Base-by-base conservation (phyloP, 768 basidiomycete species). In the Solioccasus polychromus region DNA sequence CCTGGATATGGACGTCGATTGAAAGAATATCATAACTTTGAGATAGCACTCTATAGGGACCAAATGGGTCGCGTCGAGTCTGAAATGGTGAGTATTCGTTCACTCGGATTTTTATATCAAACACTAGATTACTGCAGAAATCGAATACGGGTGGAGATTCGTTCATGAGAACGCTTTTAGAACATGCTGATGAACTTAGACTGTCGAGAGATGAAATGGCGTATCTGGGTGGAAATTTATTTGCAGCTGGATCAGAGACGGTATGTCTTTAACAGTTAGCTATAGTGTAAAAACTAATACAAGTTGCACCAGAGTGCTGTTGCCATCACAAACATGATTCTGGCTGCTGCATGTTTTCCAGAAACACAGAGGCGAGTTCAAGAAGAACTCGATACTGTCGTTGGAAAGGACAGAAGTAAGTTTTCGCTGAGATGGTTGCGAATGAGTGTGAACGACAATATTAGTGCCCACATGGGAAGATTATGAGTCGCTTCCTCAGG, bases 181-280 rank as follows among this genome's bases (percentile, higher is more conserved):
- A 81, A 49, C 67, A 71, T 5, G 70, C 73, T 46, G 42, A 56
- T 2, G 72, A 76, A 42, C 71, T 77, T 22, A 68, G 64, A 8
- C 67, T 83, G 2, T 68, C 76, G 4, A 68, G 71, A 35, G 68
- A 76, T 42, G 80, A 83, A 50, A 72, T 74, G 11, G 73, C 80
- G 0, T 84, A 79, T 57, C 70, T 83, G 5, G 76, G 75, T 2
- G 82, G 81, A 0, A 70, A 69, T 26, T 71, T 83, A 61, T 83
- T 80, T 49, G 76, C 74, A 15, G 82, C 80, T 20, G 82, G 79
- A 1, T 72, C 75, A 1, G 80, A 78, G 42, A 83, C 80, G 4
- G 70, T 68, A 47, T 37, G 35, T 5, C 15, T 18, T 28, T n/a
- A n/a, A n/a, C 22, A 39, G 42, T 1, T 3, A 3, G 14, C 9